Evolutionary conservation across 441 rosid species (phyloP).

Genomic region (Gossypium gossypioides): DNA sequence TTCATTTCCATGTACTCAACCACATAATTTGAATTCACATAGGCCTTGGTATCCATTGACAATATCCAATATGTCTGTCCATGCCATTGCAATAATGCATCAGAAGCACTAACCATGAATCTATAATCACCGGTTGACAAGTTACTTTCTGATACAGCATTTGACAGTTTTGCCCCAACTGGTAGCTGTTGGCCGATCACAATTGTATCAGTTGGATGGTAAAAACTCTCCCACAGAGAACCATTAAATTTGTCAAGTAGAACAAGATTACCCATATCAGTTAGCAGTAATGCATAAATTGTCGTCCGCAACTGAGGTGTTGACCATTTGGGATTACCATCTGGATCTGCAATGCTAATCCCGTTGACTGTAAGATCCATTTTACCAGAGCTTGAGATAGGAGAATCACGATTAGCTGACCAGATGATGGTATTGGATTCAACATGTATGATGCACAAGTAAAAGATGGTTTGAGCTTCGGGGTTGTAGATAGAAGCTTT

Average conservation of each 20-base stretch:
- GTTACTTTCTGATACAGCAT: slow-evolving; percentile 36
- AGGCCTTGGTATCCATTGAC: slow-evolving; percentile 47
- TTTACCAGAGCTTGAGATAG: slow-evolving; percentile 50
- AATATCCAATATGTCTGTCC: slow-evolving; percentile 64
- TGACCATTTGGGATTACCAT: slow-evolving; percentile 48
- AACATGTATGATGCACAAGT: slow-evolving; percentile 61
- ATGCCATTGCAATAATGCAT: slow-evolving; percentile 48
- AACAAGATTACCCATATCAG: slow-evolving; percentile 68
- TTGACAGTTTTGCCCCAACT: slow-evolving; percentile 30
- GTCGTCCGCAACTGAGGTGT: slow-evolving; percentile 47
- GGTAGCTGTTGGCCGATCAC: slow-evolving; percentile 54
- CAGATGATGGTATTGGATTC: slow-evolving; percentile 51
- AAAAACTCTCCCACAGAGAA: slow-evolving; percentile 79
- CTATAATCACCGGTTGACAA: slow-evolving; percentile 55
- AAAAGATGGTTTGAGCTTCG: slow-evolving; percentile 32
- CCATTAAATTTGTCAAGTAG: slow-evolving; percentile 45
- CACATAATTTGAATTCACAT: slow-evolving; percentile 26
- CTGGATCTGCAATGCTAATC: slow-evolving; percentile 41
- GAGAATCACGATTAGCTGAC: slow-evolving; percentile 63
- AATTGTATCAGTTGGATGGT: slow-evolving; percentile 58
- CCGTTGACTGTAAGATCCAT: slow-evolving; percentile 52
- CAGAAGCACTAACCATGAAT: slow-evolving; percentile 36
- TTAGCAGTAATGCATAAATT: slow-evolving; percentile 38
- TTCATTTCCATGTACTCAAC: slow-evolving; percentile 57
- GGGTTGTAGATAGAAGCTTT: slow-evolving; percentile 62